Conservation (phyloP, 1,139 yeast genomes). For the Yamadazyma blattariae region DNA sequence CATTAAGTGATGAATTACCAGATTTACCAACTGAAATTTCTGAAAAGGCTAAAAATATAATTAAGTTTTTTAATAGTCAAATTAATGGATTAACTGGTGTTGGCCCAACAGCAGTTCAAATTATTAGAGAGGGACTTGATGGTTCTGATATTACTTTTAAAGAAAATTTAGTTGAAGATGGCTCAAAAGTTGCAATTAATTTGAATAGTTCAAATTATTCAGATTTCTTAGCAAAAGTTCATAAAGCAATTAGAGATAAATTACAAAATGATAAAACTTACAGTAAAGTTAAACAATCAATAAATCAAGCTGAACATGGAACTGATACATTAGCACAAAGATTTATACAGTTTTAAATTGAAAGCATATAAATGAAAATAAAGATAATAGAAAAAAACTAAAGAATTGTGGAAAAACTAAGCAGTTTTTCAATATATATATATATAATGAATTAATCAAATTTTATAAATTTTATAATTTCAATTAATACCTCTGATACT, state of each 20-base stretch:
- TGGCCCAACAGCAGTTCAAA: conserved; percentile 47
- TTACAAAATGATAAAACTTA: conserved; percentile 45
- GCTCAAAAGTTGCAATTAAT: conserved; percentile 24
- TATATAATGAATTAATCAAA: conserved; percentile 8
- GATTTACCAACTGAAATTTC: conserved; percentile 68
- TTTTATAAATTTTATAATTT: conserved; percentile 18
- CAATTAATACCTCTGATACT: conserved; percentile 18
- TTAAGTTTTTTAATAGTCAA: conserved; percentile 46
- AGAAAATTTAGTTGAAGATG: conserved; percentile 73
- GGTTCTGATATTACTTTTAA: conserved; percentile 57
- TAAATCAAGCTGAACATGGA: conserved; percentile 24
- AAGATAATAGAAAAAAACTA: neutral
- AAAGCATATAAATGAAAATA: neutral
- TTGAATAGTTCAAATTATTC: conserved; percentile 49
- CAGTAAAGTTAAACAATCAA: conserved; percentile 29
- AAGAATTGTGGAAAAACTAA: no score
- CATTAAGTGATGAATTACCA: conserved; percentile 65
- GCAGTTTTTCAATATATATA: neutral
- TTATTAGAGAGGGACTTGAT: conserved; percentile 68
- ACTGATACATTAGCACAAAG: conserved; percentile 41
- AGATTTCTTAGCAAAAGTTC: conserved; percentile 61
- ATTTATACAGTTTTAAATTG: conserved; percentile 30
- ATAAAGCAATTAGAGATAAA: conserved; percentile 56
- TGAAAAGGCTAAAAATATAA: conserved; percentile 60
- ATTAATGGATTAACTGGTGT: conserved; percentile 30